Evolutionary conservation across 2,329 filamentous ascomycete species (phyloP), one percentile per base, ranked within the genome.

Genomic region (Colletotrichum sp.): DNA sequence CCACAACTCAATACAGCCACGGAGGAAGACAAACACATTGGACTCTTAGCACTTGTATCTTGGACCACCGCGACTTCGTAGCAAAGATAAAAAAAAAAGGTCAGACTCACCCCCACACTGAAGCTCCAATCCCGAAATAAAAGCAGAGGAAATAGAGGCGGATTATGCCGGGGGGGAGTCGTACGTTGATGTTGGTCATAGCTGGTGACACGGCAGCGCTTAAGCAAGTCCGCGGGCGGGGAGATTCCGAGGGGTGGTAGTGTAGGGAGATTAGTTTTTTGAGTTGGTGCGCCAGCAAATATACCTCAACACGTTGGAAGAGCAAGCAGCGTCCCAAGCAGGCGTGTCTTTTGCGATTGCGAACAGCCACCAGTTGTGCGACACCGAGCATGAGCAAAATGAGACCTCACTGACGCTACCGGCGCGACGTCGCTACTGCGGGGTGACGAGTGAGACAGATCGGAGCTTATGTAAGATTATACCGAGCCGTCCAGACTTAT

Each of bases 91-190:
- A 16, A 21, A 49, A 49, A 49, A 52, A 13, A 1, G 7, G 32
- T 6, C 5, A 21, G 13, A 60, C 85, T 79, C 81, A 90, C 88
- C 90, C 90, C 89, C 90, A 91, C 28, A 90, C 86, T 49, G 90
- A 89, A 3, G 90, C 89, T 15, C 89, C 90, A n/a, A 91, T 79
- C 2, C 88, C 89, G 72, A 91, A 90, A 79, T 91, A 90, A 12
- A 87, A 78, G 79, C 89, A 90, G 55, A 90, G 81, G 6, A 82
- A 76, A 78, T 89, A 87, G 26, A 90, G 84, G 39, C 88, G 85
- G 39, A 84, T 72, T 12, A 82, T 79, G 24, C 85, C 86, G 4
- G 65, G 64, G 2, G 66, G 5, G 3, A 39, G 21, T 12, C 26
- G 34, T n/a, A 34, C 1, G 6, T 32, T n/a, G 16, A 66, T 13